These are phyloP conservation scores for Colletotrichum spaethianum DNA, from an alignment of 2,329 filamentous ascomycete genomes.

Conservation along the genomic window DNA sequence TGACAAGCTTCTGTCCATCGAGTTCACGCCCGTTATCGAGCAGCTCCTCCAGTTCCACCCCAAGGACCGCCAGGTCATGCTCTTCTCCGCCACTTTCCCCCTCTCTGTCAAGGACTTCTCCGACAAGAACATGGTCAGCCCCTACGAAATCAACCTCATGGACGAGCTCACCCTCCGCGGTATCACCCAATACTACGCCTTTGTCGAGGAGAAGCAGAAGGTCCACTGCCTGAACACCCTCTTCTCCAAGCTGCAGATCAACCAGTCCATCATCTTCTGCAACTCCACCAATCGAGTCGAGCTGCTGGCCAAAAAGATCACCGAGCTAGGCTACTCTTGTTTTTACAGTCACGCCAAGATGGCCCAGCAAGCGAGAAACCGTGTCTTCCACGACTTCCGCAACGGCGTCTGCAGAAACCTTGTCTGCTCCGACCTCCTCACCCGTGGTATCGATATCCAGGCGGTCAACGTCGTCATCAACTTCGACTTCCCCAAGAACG, in stretches of 20 bases:
- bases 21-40: slow-evolving; percentile 98
- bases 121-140: slow-evolving; percentile 96
- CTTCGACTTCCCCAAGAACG: slow-evolving; percentile 99
- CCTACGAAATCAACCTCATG: slow-evolving; percentile 99
- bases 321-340: slow-evolving; percentile 98
- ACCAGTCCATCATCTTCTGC: slow-evolving; percentile 99
- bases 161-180: slow-evolving; percentile 97
- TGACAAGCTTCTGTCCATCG: slow-evolving; percentile 95
- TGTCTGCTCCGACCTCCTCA: slow-evolving; percentile 96
- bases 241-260: slow-evolving; percentile 99
- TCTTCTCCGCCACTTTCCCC: slow-evolving; percentile 98
- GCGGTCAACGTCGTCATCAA: slow-evolving; percentile 99
- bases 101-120: slow-evolving; percentile 98
- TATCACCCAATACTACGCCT: slow-evolving; percentile 99
- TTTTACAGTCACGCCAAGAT: slow-evolving; percentile 99
- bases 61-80: slow-evolving; percentile 98
- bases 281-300: slow-evolving; percentile 99
- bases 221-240: slow-evolving; percentile 99
- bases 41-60: slow-evolving; percentile 95
- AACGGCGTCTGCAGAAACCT: slow-evolving; percentile 98
- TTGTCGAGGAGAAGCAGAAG: slow-evolving; percentile 99
- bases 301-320: slow-evolving; percentile 98
- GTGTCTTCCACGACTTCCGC: slow-evolving; percentile 99
- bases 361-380: slow-evolving; percentile 96
- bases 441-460: slow-evolving; percentile 99